Percentiles rank a stretch among this genome's conserved stretches.
Conservation (phyloP, 345 rosid genomes). For the Populus alba region DNA sequence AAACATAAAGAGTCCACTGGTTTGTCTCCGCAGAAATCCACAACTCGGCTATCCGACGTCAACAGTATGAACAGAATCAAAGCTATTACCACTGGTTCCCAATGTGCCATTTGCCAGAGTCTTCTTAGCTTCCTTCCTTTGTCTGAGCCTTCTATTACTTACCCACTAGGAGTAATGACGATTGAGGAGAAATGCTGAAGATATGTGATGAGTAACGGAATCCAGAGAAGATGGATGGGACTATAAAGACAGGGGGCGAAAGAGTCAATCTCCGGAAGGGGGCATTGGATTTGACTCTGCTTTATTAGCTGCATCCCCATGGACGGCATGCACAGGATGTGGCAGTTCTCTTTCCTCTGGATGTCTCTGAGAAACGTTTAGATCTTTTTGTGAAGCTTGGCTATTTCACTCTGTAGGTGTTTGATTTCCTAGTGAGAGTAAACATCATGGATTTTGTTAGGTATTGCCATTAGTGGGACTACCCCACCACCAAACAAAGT, state of each 20-base stretch:
- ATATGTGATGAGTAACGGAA: no score
- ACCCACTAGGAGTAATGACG: neutral
- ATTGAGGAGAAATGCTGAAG: neutral
- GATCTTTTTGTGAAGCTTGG: neutral
- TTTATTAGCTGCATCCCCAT: neutral
- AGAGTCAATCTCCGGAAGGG: no score
- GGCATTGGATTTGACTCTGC: neutral
- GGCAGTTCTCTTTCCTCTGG: neutral
- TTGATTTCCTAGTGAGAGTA: neutral
- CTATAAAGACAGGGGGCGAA: no score
- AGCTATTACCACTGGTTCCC: conserved; percentile 15
- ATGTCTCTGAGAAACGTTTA: neutral
- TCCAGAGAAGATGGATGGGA: no score
- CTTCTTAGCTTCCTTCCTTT: neutral
- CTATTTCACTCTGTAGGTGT: neutral
- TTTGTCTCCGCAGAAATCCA: conserved; percentile 8
- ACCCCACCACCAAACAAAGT: no score
- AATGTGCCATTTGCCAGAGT: conserved; percentile 8
- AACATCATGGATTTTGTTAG: no score
- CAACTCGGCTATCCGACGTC: conserved; percentile 6
- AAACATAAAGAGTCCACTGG: conserved; percentile 15
- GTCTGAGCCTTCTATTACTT: neutral
- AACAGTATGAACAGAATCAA: conserved; percentile 12
- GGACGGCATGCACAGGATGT: neutral
- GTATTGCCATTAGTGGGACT: no score